Evolutionary conservation across 805 yeast genomes (phyloP), one percentile per base, ranked within the genome.

Genomic region (Candida stauntonica): DNA sequence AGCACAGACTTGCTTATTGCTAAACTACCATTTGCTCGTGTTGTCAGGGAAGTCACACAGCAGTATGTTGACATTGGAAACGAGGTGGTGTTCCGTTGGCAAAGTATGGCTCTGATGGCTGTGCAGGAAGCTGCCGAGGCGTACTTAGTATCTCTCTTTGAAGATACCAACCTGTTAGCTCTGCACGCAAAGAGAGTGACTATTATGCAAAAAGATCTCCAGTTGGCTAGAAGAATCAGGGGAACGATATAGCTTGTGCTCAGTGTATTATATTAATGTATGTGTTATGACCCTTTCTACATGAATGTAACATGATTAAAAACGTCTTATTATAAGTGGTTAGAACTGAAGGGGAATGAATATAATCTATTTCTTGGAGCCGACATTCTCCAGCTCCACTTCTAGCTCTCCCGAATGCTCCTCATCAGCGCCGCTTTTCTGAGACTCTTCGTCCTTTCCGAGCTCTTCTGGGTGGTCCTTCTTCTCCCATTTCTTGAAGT

Each of bases 71-170:
- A 68, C 44, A 64, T 71, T 26, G 79, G 81, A 0, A 48, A 55
- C 17, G 75, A 73, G 33, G 72, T 75, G 36, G 79, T 77, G 3
- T 66, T 80, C 33, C 71, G 85, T 53, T 84, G 94, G 94, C 91
- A 84, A 50, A 74, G 83, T 17, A 75, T 81, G 55, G 93, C 91
- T 1, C 69, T 84, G 12, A 53, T 83, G 58, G 91, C 91, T 4
- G 62, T 84, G 24, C 94, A 84, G 54, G 94, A 84, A 54, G 91
- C 91, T 2, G 72, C 84, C 34, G 94, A 84, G 55, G 89, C 91
- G 1, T 84, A 77, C 45, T 58, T 84, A 44, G 80, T 83, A 11
- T 83, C 83, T 38, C 61, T 84, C 27, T 64, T 84, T 35, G 93
- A 84, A 53, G 93, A 84, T 55, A 83, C 89, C 4, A 84, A 84